Evolutionary conservation across 2,329 filamentous ascomycete genomes (phyloP), one percentile per base, ranked within the genome.

Genomic region (Aureobasidium sp.): DNA sequence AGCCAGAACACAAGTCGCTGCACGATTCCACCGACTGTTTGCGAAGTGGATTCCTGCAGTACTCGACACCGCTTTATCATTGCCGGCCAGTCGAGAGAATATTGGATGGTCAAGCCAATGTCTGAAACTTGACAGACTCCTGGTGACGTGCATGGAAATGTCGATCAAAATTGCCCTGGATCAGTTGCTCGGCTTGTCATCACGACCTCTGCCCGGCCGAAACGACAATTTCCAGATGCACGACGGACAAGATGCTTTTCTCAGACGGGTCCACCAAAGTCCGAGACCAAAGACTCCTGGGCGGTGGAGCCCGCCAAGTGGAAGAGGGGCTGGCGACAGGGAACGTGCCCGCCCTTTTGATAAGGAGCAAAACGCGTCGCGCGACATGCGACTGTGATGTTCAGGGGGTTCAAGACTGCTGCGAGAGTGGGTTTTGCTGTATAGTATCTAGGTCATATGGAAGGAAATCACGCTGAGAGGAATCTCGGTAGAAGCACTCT

Each of bases 401-500:
- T 15, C 14, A 40, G 24, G 31, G 31, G 17, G 42, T 54, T 27
- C 24, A 42, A 54, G 52, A 42, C 35, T 31, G 52, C n/a, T 42
- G 17, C 19, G 17, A 29, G 52, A 37, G 49, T 52, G 27, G 5
- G 49, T 37, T 52, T 52, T n/a, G 1, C n/a, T 24, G 35, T 54
- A 54, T 44, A 54, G 35, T 29, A 22, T 40, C 35, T 42, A 42
- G 42, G 37, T 42, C 53, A 57, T 57, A 40, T 57, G 14, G 53
- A 57, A 57, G 53, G 53, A 57, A 45, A 45, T 57, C 17, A 57
- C 53, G n/a, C 39, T 33, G 53, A 12, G 17, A 5, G 19, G 53
- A 57, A 35, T 57, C 9, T 19, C 29, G 27, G 53, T 29, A 45
- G 53, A 57, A 57, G 53, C 29, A 57, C 53, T 57, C 53, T 57